Conservation (phyloP, 192 early-diverging fungal species). For the Bifiguratus adelaidae region DNA sequence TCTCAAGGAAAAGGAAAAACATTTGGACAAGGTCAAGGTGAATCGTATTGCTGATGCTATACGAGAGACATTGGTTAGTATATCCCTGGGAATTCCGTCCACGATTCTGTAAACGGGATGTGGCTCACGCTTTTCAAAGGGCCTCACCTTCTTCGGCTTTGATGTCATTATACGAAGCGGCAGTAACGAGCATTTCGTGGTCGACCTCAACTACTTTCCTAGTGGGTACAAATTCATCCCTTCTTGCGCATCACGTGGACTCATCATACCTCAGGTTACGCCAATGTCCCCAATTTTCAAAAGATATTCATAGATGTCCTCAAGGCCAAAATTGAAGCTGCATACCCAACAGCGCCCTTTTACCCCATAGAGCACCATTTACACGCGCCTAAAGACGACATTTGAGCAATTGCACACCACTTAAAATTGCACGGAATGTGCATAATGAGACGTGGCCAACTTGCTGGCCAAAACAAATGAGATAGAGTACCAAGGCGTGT, state of each 20-base stretch:
- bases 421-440: no score
- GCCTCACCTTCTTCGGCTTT: slow-evolving; percentile 26
- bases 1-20: slow-evolving; percentile 5
- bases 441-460: no score
- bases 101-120: no score
- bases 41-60: slow-evolving; percentile 10
- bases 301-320: slow-evolving; percentile 7
- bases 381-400: no score
- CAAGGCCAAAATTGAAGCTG: neutral
- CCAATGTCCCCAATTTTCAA: slow-evolving; percentile 6
- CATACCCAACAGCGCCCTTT: no score
- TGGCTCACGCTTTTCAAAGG: slow-evolving; percentile 6
- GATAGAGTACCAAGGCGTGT: no score
- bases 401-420: no score
- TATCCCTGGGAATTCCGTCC: no score
- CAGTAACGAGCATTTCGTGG: slow-evolving; percentile 13
- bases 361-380: no score
- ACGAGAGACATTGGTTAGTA: slow-evolving; percentile 11
- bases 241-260: neutral
- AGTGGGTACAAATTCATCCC: slow-evolving; percentile 8
- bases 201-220: slow-evolving; percentile 28
- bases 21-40: slow-evolving; percentile 10
- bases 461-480: no score
- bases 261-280: neutral
- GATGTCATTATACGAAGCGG: slow-evolving; percentile 16